Evolutionary conservation across 176 grass and related monocot species (phyloP), one percentile per base, ranked within the genome.

Genomic region (Musa itinerans): DNA sequence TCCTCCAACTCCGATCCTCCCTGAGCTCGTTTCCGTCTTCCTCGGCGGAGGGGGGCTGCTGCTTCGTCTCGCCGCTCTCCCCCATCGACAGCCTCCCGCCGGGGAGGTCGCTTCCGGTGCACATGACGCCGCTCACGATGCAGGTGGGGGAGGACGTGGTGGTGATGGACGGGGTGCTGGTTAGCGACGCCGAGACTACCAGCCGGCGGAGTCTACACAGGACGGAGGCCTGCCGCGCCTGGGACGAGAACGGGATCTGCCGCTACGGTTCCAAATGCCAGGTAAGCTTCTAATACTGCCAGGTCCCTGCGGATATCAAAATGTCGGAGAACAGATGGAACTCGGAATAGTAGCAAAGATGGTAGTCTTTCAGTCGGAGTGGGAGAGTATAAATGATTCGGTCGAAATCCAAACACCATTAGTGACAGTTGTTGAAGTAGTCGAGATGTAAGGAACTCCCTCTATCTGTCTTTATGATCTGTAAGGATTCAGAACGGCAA

Each of bases 91-190:
- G 23, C 25, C 10, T 71, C 66, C 23, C 15, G 53, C 27, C 17
- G 26, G 49, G 1, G 26, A 50, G 53, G 26, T n/a, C 53, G 26
- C 26, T 16, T 20, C 50, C 25, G 4, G 55, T 69, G 14, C 54
- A 54, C 50, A 61, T 68, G 68, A 70, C 68, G 16, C 68, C 68
- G 12, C 43, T 70, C 17, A 70, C 50, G 68, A 16, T 70, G 68
- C 48, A 70, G 8, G 15, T 70, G 34, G 17, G 68, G 43, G 68
- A 70, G 11, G 68, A 52, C 16, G 25, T 70, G 68, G 43, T 70
- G 43, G 68, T 70, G 23, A 70, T 70, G 68, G 85, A 91, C 49
- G 89, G 89, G 24, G 80, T 78, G 29, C 83, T 85, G 68, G 24
- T 87, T n/a, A 78, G 52, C 55, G 68, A 55, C 13, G 72, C 56